Base-by-base conservation (phyloP, 176 grass and related monocot genomes). In the Puccinellia tenuiflora region DNA sequence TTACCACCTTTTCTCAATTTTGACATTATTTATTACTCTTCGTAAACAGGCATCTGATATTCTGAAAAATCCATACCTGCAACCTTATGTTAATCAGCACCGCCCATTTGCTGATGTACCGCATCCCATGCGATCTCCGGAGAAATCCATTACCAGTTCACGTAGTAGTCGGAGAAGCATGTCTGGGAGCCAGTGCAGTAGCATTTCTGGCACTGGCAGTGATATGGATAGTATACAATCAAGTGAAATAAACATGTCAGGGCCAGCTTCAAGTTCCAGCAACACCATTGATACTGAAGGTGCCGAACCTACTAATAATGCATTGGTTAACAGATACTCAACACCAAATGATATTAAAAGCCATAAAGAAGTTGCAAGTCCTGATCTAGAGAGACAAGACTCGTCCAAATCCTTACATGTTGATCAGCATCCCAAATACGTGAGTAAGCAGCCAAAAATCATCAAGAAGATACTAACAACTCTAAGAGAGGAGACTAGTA, bases 21-120 rank as follows among this genome's bases (percentile, higher is more conserved):
- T 90, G 29, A 81, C 57, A 54, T 22, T 64, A 79, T 81, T 31
- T 84, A 47, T 83, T 40, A 68, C 52, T 55, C 28, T 42, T 90
- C 84, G 29, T 74, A 78, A 64, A 86, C 91, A 99, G 97, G 89
- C 97, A 73, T 99, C 93, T 25, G 93, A 99, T 51, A 89, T 99
- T 83, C 59, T 99, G 68, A 95, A 92, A 73, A 92, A 82, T 56
- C 89, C 93, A 37, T 94, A 90, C 75, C 76, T 99, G 28, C 93
- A 92, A 86, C 89, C 89, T 50, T 92, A 90, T 67, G 83, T 96
- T 25, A 92, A 88, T 81, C 82, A 96, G 71, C 85, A 89, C 70
- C 93, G 75, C 13, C 86, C 88, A 37, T 86, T 85, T 73, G 75
- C 79, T 56, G 64, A 83, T 84, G 51, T 85, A 53, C 83, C 63